These are phyloP conservation scores for Pythium brassicae DNA, from an alignment of 352 stramenopile species.

Conservation along the genomic window DNA sequence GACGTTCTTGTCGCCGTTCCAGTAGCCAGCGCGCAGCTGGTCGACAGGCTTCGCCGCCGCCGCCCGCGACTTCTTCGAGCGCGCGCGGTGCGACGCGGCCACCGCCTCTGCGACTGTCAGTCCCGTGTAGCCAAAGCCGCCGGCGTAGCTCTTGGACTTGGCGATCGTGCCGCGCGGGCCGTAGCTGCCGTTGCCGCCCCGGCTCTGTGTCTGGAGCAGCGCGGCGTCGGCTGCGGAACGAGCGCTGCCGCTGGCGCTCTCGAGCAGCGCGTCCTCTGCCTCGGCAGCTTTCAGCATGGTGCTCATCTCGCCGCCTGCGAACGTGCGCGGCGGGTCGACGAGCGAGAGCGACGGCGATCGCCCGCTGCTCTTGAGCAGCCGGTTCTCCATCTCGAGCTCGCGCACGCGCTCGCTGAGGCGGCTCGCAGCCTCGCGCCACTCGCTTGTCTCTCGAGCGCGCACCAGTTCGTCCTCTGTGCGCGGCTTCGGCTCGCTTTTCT, in stretches of 20 bases:
- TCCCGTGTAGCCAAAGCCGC: slow-evolving; percentile 44
- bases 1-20: slow-evolving; percentile 64
- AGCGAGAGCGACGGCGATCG: slow-evolving; percentile 9
- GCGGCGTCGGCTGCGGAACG: slow-evolving; percentile 8
- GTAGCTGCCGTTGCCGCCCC: too few relatives aligned
- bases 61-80: slow-evolving; percentile 32
- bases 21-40: slow-evolving; percentile 62
- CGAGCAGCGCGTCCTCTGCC: slow-evolving; percentile 10
- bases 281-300: slow-evolving; percentile 11
- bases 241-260: slow-evolving; percentile 2
- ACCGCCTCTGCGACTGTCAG: slow-evolving; percentile 61
- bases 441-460: slow-evolving; percentile 19
- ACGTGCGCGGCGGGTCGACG: slow-evolving; percentile 24
- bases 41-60: slow-evolving; percentile 24
- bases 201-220: not conserved
- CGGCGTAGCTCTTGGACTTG: slow-evolving; percentile 62
- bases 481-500: not conserved
- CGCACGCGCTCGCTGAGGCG: slow-evolving; percentile 52
- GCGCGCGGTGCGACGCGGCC: slow-evolving; percentile 58
- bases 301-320: slow-evolving; percentile 33
- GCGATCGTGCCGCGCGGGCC: slow-evolving; percentile 23
- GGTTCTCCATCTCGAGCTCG: slow-evolving; percentile 69
- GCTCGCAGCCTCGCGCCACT: slow-evolving; percentile 53
- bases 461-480: not conserved
- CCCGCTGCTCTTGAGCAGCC: slow-evolving; percentile 32